Evolutionary conservation across 257 asterid genomes (phyloP).

Genomic region (Dorcoceras hygrometricum): DNA sequence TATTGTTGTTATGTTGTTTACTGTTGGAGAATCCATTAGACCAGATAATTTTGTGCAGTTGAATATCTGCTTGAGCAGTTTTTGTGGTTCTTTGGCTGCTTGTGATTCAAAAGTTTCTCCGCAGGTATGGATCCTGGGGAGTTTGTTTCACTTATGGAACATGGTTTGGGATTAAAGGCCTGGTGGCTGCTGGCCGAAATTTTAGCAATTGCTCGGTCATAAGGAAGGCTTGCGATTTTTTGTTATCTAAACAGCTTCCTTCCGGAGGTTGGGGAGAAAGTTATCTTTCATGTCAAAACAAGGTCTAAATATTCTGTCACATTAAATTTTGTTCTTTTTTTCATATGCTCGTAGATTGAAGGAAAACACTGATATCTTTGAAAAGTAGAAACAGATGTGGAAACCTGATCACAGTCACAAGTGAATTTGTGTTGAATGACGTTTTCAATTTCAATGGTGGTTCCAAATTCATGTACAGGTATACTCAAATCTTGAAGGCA

Average conservation of each 20-base stretch:
- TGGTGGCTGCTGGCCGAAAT: conserved; percentile 78
- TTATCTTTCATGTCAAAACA: conserved; percentile 88
- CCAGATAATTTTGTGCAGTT: conserved; percentile 18
- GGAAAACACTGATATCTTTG: not conserved
- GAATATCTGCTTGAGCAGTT: conserved; percentile 6
- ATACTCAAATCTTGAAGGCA: conserved; percentile 78
- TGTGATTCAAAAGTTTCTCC: conserved; percentile 17
- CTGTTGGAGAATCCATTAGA: conserved; percentile 18
- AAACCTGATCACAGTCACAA: not conserved
- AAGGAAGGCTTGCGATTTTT: conserved; percentile 82
- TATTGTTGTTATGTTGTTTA: conserved; percentile 13
- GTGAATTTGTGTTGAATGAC: not conserved
- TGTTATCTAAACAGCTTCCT: conserved; percentile 83
- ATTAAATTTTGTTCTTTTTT: conserved; percentile 1
- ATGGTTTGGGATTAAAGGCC: conserved; percentile 92
- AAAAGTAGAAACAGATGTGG: conserved; percentile 1
- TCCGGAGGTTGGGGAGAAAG: conserved; percentile 99
- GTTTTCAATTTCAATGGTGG: conserved; percentile 7
- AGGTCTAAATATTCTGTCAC: conserved; percentile 43
- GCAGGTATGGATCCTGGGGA: conserved; percentile 98
- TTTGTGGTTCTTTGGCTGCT: conserved; percentile 14
- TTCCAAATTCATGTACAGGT: conserved; percentile 45
- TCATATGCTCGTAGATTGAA: not conserved
- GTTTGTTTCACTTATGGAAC: conserved; percentile 92
- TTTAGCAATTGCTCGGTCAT: conserved; percentile 54